A percentile compares a stretch with the other conserved stretches of the same genome.
phyloP scores from a whole-genome alignment of 169 alveolate species.

The Plasmodium vinckei region DNA sequence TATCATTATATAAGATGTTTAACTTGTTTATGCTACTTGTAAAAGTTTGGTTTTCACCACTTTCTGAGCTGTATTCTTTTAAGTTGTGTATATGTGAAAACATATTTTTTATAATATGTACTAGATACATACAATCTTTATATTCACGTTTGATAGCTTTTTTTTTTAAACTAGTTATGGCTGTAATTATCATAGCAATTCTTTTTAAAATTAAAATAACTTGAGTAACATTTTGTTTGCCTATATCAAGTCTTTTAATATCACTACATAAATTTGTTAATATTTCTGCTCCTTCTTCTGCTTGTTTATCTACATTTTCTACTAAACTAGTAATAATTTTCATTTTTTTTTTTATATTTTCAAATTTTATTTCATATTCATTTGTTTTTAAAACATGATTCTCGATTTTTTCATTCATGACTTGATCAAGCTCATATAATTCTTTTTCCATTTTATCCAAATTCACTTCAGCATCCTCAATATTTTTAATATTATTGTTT shows the following conservation, averaged over 20 bases:
- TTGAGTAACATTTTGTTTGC: slow-evolving; percentile 71
- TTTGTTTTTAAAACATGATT: slow-evolving; percentile 20
- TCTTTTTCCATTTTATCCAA: slow-evolving; percentile 40
- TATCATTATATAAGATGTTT: slow-evolving; percentile 17
- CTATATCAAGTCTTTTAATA: slow-evolving; percentile 68
- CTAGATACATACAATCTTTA: slow-evolving; percentile 27
- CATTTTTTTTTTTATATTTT: slow-evolving; percentile 49
- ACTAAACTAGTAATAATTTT: slow-evolving; percentile 31
- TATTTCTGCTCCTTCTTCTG: slow-evolving; percentile 59
- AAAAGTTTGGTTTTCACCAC: too few species aligned
- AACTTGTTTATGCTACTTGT: background rate
- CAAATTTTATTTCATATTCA: slow-evolving; percentile 47
- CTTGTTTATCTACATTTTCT: slow-evolving; percentile 52
- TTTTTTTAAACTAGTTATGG: slow-evolving; percentile 65
- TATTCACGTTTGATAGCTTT: slow-evolving; percentile 66
- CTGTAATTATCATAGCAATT: slow-evolving; percentile 63
- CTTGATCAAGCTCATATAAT: slow-evolving; percentile 25
- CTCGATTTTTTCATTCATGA: slow-evolving; percentile 34
- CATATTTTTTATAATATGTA: slow-evolving; percentile 57
- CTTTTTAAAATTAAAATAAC: slow-evolving; percentile 66
- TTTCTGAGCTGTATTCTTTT: background rate
- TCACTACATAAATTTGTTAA: slow-evolving; percentile 50
- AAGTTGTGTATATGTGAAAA: slow-evolving; percentile 24
- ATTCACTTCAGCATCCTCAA: slow-evolving; percentile 32
- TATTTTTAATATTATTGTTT: slow-evolving; percentile 30